These are phyloP conservation scores for Thermoascus crustaceus DNA, from an alignment of 2,329 filamentous ascomycete genomes.

Conservation along the genomic window DNA sequence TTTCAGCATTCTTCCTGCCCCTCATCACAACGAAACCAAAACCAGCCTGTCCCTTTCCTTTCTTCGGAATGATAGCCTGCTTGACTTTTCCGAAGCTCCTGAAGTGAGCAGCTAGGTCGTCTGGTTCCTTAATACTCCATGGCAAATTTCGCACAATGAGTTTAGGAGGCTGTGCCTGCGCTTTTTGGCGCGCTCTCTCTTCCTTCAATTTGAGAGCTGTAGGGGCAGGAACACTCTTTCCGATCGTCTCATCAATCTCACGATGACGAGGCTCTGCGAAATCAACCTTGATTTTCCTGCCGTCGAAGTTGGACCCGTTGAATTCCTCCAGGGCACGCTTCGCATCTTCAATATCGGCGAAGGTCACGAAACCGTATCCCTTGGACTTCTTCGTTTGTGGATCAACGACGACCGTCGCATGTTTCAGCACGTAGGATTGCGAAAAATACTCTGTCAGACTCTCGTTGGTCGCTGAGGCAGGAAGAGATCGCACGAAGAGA, in stretches of 20 bases:
- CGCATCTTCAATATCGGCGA: constrained; percentile 88
- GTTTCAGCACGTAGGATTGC: constrained; percentile 87
- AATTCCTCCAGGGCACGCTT: constrained; percentile 71
- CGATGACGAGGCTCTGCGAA: constrained; percentile 79
- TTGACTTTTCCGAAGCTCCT: constrained; percentile 86
- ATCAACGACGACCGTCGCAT: constrained; percentile 87
- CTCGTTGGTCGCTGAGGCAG: constrained; percentile 69
- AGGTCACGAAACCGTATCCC: constrained; percentile 94
- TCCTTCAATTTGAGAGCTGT: constrained; percentile 31
- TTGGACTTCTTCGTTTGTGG: constrained; percentile 76
- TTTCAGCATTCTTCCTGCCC: constrained; percentile 83
- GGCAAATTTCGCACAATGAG: constrained; percentile 88
- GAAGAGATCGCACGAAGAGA: constrained; percentile 85
- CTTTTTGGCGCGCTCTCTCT: constrained; percentile 49
- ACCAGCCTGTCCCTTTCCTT: constrained; percentile 63
- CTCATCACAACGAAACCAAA: constrained; percentile 91
- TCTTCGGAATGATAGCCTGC: constrained; percentile 73
- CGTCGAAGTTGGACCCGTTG: constrained; percentile 68
- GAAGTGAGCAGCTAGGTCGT: constrained; percentile 73
- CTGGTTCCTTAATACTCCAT: constrained; percentile 85
- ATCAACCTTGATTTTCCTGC: constrained; percentile 76
- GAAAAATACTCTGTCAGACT: constrained; percentile 83
- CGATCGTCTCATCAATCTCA: constrained; percentile 46
- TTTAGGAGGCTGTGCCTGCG: constrained; percentile 58
- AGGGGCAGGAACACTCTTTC: constrained; percentile 32